phyloP scores from a whole-genome alignment of 352 stramenopile genomes.

The Phytophthora europaea region DNA sequence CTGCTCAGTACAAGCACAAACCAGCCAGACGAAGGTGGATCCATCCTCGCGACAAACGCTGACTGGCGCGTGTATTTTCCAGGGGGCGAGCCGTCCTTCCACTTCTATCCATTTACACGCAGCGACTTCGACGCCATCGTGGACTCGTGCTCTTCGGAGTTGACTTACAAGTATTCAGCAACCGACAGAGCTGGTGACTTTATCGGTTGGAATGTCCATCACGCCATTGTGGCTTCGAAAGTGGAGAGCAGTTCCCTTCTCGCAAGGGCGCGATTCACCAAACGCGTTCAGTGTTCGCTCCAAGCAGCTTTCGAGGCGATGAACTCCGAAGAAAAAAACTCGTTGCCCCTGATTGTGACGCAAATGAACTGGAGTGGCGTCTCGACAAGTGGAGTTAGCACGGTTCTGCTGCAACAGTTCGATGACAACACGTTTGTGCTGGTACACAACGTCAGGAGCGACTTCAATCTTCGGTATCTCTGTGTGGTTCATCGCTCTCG shows the following conservation, averaged over 20 bases:
- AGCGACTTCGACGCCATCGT: neutral
- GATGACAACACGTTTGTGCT: slow-evolving; percentile 31
- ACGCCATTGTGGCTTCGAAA: neutral
- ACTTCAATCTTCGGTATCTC: slow-evolving; percentile 31
- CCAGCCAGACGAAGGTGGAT: slow-evolving; percentile 2
- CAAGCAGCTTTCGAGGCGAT: slow-evolving; percentile 12
- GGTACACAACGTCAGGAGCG: slow-evolving; percentile 17
- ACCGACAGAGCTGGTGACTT: slow-evolving; percentile 1
- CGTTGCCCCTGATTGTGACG: slow-evolving; percentile 29
- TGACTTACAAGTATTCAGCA: neutral
- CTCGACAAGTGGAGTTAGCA: slow-evolving; percentile 5
- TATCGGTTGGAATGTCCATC: slow-evolving; percentile 13
- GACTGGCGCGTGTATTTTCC: slow-evolving; percentile 17
- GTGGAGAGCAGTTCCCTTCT: slow-evolving; percentile 2
- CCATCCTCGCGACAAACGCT: neutral
- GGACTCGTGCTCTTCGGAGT: slow-evolving; percentile 23
- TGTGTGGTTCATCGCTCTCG: slow-evolving; percentile 26
- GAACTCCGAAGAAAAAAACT: slow-evolving; percentile 21
- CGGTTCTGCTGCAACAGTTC: slow-evolving; percentile 34
- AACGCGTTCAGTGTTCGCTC: slow-evolving; percentile 8
- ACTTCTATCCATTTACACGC: slow-evolving; percentile 9
- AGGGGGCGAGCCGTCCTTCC: neutral
- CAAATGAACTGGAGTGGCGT: slow-evolving; percentile 32
- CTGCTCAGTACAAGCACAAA: neutral
- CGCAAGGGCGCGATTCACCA: slow-evolving; percentile 16